Evolutionary conservation across 306 rosid species (phyloP).

Genomic region (Heteromeles arbutifolia): DNA sequence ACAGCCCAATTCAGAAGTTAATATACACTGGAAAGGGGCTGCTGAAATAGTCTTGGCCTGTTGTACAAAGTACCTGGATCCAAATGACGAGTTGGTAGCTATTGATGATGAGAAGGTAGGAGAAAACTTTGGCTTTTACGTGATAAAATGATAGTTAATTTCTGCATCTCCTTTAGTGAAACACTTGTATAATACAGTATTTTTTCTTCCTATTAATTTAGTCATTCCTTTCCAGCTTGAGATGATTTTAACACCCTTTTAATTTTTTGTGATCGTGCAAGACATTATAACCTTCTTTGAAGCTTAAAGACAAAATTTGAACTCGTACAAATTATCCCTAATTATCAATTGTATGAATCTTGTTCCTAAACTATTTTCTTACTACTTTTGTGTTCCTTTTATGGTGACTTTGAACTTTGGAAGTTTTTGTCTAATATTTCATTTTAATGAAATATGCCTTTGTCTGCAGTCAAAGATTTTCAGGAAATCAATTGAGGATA

Average conservation of each 20-base stretch:
- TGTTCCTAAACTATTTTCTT: neutral
- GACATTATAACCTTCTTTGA: neutral
- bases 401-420: neutral
- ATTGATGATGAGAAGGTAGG: constrained; percentile 71
- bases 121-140: neutral
- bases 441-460: neutral
- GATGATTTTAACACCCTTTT: neutral
- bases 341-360: neutral
- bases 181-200: neutral
- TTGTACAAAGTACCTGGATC: constrained; percentile 49
- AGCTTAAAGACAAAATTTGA: neutral
- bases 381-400: neutral
- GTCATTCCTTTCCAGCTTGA: neutral
- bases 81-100: constrained; percentile 23
- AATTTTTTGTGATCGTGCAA: neutral
- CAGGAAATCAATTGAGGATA: constrained; percentile 58
- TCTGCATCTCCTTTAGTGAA: neutral
- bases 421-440: neutral
- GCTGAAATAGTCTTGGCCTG: constrained; percentile 70
- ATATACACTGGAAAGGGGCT: constrained; percentile 96
- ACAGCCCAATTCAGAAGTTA: constrained; percentile 57
- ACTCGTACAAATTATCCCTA: neutral
- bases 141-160: neutral
- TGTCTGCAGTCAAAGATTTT: constrained; percentile 43
- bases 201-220: neutral